Evolutionary conservation across 1,139 yeast genomes (phyloP), one percentile per base, ranked within the genome.

Genomic region (Petasospora rhodanensis): DNA sequence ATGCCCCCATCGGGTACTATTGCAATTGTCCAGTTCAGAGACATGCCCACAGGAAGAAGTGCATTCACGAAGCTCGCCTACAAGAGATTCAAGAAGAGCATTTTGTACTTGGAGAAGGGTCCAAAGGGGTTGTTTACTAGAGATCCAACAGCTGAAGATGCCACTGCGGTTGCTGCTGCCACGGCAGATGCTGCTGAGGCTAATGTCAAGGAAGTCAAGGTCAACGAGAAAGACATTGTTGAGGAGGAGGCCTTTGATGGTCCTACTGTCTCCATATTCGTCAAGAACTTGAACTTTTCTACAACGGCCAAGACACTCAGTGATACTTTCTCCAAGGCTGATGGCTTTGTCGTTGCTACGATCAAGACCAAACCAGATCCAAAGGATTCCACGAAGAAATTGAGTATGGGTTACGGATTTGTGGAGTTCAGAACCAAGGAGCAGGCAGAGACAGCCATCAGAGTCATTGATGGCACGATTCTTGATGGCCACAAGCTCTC

Each of bases 1-100:
- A 83, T 93, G 87, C 98, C 99, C 12, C 95, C 96, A 15, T 85
- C 95, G 15, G 97, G 97, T 12, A 89, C 96, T 0, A 87, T 91
- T 51, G 97, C 97, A 5, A 82, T 91, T 54, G 78, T 91, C n/a
- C 96, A 91, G 56, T 89, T 80, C 59, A 70, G 89, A 47, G 93
- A 84, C 56, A 64, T 79, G 1, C 83, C 95, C 12, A 69, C 83
- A 36, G 97, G 95, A 2, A 76, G 96, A 58, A 70, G 86, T 5
- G 98, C 98, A 2, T 91, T 93, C 54, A 69, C 85, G 15, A 86
- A 85, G 52, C 64, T 91, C 35, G 85, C 97, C 19, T 91, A 80
- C 56, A 78, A 91, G 55, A 71, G 96, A 52, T 77, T 89, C 54
- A 89, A 89, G 44, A 84, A 84, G 49, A 77, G 91, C 30, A 83